phyloP scores from a whole-genome alignment of 106 monocot species.

The Allium cepa region DNA sequence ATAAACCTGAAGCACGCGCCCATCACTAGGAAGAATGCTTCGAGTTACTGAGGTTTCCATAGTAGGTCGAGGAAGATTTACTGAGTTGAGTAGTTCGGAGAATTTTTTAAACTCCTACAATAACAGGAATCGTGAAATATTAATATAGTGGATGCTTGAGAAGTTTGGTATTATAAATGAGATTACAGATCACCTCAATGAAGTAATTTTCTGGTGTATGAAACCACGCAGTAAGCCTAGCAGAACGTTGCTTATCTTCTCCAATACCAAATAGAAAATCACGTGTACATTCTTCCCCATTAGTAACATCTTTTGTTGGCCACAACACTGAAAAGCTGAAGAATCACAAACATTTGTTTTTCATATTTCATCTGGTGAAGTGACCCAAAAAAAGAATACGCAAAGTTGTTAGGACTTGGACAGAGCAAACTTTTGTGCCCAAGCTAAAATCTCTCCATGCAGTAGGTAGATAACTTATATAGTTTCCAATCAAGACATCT shows the following conservation, averaged over 20 bases:
- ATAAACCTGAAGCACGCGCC: conserved; percentile 51
- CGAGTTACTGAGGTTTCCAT: conserved; percentile 10
- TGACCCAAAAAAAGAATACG: not conserved
- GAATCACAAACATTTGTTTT: not conserved
- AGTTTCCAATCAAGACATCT: no score
- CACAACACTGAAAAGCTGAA: conserved; percentile 92
- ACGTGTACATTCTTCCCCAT: conserved; percentile 84
- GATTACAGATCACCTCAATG: conserved; percentile 47
- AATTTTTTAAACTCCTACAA: conserved; percentile 67
- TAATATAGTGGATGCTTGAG: not conserved
- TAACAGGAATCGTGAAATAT: not conserved
- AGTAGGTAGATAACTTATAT: no score
- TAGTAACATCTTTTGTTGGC: conserved; percentile 56
- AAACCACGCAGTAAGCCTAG: conserved; percentile 98
- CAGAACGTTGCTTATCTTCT: conserved; percentile 90
- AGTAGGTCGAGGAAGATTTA: conserved; percentile 10
- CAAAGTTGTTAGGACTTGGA: not conserved
- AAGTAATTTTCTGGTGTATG: conserved; percentile 93
- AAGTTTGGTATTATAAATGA: not conserved
- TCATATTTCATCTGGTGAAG: not conserved
- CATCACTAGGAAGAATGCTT: conserved; percentile 53
- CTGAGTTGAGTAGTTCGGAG: conserved; percentile 29
- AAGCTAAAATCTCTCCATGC: no score
- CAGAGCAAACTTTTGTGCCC: no score
- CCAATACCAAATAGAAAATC: conserved; percentile 92